Evolutionary conservation across 2,329 filamentous ascomycete genomes (phyloP).

Genomic region (Fusarium tanahbumbuense): DNA sequence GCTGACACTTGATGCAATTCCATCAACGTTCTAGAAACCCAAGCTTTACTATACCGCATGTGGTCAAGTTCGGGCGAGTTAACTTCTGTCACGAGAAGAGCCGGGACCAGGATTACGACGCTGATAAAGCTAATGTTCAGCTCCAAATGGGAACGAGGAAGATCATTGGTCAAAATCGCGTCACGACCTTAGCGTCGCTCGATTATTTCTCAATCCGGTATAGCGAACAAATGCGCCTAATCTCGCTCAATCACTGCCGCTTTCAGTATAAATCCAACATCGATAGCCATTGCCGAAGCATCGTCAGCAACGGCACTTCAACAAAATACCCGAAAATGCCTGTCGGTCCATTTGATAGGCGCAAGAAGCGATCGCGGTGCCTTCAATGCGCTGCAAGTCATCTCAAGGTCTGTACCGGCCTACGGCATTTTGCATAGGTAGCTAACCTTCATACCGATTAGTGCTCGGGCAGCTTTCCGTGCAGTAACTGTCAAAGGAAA

Average conservation of each 20-base stretch:
- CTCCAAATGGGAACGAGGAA: background rate
- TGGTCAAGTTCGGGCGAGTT: constrained; percentile 31
- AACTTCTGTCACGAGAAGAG: background rate
- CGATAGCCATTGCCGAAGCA: background rate
- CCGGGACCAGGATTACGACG: background rate
- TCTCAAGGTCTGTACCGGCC: constrained; percentile 46
- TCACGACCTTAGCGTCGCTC: constrained; percentile 38
- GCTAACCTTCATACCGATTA: constrained; percentile 15
- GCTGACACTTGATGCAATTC: background rate
- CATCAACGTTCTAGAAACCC: background rate
- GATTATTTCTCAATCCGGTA: constrained; percentile 34
- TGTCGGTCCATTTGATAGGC: constrained; percentile 51
- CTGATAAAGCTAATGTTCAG: background rate
- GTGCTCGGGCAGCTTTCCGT: constrained; percentile 51
- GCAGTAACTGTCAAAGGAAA: constrained; percentile 47
- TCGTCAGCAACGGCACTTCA: background rate
- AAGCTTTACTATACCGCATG: background rate
- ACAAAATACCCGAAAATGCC: constrained; percentile 34
- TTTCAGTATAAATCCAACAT: constrained; percentile 32
- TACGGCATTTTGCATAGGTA: background rate
- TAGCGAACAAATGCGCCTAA: background rate
- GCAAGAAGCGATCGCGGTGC: constrained; percentile 50
- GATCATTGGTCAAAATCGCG: background rate
- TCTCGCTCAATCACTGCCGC: constrained; percentile 35
- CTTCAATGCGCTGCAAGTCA: constrained; percentile 48